Conservation (phyloP, 345 rosid genomes). For the Leavenworthia alabamica region DNA sequence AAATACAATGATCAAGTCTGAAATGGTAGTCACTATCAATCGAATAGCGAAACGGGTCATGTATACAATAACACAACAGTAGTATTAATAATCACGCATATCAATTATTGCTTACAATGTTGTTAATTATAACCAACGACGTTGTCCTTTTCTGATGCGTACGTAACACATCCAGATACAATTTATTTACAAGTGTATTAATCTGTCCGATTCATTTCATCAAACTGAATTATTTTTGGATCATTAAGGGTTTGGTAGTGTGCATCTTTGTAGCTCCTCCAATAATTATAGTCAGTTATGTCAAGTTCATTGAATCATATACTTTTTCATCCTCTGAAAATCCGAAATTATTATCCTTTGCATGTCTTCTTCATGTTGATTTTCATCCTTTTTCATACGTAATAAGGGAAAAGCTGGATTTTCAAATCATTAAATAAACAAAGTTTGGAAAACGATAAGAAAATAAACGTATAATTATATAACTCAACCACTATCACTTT, state of each 20-base stretch:
- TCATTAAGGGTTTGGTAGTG: neutral
- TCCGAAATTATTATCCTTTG: neutral
- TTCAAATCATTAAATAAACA: neutral
- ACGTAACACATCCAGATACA: neutral
- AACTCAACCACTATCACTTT: neutral
- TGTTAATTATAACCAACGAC: constrained; percentile 10
- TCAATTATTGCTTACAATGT: neutral
- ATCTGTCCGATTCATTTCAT: constrained; percentile 14
- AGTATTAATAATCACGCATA: neutral
- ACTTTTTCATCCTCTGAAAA: neutral
- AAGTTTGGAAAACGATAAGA: neutral
- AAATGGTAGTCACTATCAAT: neutral
- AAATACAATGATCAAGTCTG: neutral
- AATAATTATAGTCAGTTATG: neutral
- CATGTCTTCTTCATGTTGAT: neutral
- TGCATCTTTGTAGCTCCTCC: neutral
- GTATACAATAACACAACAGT: neutral
- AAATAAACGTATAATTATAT: neutral
- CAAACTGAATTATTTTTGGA: neutral
- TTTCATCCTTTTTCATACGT: neutral
- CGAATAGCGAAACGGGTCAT: neutral
- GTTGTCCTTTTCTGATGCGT: neutral
- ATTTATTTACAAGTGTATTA: neutral
- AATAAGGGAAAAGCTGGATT: neutral
- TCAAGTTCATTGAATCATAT: neutral